Conservation (phyloP, 2,329 filamentous ascomycete genomes). For the Alternaria angustiovoidea region DNA sequence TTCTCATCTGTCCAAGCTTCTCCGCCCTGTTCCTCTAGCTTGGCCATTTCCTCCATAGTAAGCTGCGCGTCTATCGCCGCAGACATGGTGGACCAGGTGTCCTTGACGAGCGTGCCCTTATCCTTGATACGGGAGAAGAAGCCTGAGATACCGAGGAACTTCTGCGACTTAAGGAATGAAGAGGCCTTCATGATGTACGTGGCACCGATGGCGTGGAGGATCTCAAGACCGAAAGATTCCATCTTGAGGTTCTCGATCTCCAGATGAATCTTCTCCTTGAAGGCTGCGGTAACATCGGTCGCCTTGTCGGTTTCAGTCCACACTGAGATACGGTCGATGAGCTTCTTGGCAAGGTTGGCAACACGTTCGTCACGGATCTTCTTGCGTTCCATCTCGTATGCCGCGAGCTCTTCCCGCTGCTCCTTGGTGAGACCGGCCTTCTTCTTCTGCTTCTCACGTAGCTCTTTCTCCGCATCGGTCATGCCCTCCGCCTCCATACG, state of each 20-base stretch:
- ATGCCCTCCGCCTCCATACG: constrained; percentile 70
- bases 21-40: constrained; percentile 90
- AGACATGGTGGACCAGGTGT: constrained; percentile 97
- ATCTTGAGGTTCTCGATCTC: constrained; percentile 99
- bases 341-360: constrained; percentile 80
- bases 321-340: constrained; percentile 86
- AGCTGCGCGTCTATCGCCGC: constrained; percentile 97
- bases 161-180: constrained; percentile 90
- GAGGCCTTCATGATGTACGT: constrained; percentile 90
- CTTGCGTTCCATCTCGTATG: constrained; percentile 85
- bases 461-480: constrained; percentile 76
- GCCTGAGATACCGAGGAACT: constrained; percentile 93
- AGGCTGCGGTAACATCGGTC: constrained; percentile 81
- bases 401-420: constrained; percentile 88
- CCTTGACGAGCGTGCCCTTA: constrained; percentile 95
- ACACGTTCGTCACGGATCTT: constrained; percentile 89
- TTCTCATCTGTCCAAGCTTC: constrained; percentile 99
- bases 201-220: constrained; percentile 90
- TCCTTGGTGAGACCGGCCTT: constrained; percentile 87
- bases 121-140: constrained; percentile 96
- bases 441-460: constrained; percentile 86
- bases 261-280: constrained; percentile 91
- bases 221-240: constrained; percentile 97
- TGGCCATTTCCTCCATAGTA: constrained; percentile 99
- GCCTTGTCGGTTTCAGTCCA: constrained; percentile 98